These are phyloP conservation scores for Fraxinus platypoda DNA, from an alignment of 305 asterid genomes.

Conservation along the genomic window DNA sequence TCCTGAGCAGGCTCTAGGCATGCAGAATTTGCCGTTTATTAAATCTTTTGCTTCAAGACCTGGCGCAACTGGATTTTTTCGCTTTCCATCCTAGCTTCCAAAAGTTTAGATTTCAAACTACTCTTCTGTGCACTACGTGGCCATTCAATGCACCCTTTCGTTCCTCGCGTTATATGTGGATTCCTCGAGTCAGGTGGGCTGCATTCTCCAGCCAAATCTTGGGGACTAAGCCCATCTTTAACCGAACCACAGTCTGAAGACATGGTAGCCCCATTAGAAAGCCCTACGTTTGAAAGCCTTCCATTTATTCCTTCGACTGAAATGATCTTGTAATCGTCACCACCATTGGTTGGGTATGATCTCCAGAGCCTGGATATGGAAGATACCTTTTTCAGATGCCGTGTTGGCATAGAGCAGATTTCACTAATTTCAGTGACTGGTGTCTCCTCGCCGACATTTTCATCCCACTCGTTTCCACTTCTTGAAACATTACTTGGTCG, in stretches of 20 bases:
- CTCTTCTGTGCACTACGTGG: constrained; percentile 39
- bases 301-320: constrained; percentile 56
- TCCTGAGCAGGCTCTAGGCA: background rate
- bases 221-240: constrained; percentile 48
- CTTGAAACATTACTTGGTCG: constrained; percentile 49
- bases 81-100: constrained; percentile 54
- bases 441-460: constrained; percentile 42
- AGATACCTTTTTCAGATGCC: constrained; percentile 53
- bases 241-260: constrained; percentile 52
- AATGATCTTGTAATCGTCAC: constrained; percentile 52
- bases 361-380: constrained; percentile 70
- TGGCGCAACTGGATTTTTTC: constrained; percentile 55
- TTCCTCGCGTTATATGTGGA: constrained; percentile 49
- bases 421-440: constrained; percentile 56
- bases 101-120: constrained; percentile 44
- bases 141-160: constrained; percentile 68
- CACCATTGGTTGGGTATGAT: constrained; percentile 51
- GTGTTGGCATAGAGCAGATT: constrained; percentile 39
- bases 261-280: constrained; percentile 43
- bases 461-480: constrained; percentile 50
- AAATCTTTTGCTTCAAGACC: constrained; percentile 50
- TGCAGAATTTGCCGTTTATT: background rate
- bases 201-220: constrained; percentile 55
- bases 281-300: constrained; percentile 40
- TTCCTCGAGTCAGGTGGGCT: constrained; percentile 54